Evolutionary conservation across 2,329 filamentous ascomycete genomes (phyloP).

Genomic region (Cordyceps sp.): DNA sequence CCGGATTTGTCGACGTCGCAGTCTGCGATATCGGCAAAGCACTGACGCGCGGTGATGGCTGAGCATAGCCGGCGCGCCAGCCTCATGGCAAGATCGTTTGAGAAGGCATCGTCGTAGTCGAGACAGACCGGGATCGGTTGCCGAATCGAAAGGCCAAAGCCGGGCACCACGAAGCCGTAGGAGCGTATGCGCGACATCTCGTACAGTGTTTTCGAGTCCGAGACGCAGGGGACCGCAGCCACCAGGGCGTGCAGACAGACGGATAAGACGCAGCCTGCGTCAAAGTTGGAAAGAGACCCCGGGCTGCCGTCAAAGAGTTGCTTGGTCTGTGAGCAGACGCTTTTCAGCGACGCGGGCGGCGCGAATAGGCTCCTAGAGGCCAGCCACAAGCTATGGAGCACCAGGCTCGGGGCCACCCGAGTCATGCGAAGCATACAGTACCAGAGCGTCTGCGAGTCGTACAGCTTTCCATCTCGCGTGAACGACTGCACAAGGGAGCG

Average conservation of each 20-base stretch:
- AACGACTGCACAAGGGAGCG: constrained; percentile 40
- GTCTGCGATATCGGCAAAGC: constrained; percentile 27
- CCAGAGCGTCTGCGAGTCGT: constrained; percentile 46
- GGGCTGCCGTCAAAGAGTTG: constrained; percentile 2
- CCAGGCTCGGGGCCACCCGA: constrained; percentile 36
- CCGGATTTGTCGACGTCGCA: constrained; percentile 16
- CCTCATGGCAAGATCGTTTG: constrained; percentile 40
- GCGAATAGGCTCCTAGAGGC: constrained; percentile 40
- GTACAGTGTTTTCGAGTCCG: constrained; percentile 29
- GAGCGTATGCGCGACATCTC: constrained; percentile 46
- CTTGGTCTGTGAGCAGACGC: constrained; percentile 15
- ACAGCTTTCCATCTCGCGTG: constrained; percentile 29
- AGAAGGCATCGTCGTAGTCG: constrained; percentile 46
- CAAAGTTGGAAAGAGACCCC: constrained; percentile 19
- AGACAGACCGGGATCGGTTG: constrained; percentile 35
- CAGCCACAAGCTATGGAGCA: constrained; percentile 49
- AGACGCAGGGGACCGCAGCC: constrained; percentile 35
- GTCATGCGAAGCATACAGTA: constrained; percentile 46
- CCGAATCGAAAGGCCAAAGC: constrained; percentile 25
- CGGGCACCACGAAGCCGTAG: constrained; percentile 31
- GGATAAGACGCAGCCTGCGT: constrained; percentile 36
- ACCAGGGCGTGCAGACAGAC: constrained; percentile 48
- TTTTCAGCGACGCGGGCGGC: constrained; percentile 29
- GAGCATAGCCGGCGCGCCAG: constrained; percentile 41
- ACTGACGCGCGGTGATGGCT: constrained; percentile 35